Evolutionary conservation across 345 rosid species (phyloP), one percentile per base, ranked within the genome.

Genomic region (Corchorus capsularis): DNA sequence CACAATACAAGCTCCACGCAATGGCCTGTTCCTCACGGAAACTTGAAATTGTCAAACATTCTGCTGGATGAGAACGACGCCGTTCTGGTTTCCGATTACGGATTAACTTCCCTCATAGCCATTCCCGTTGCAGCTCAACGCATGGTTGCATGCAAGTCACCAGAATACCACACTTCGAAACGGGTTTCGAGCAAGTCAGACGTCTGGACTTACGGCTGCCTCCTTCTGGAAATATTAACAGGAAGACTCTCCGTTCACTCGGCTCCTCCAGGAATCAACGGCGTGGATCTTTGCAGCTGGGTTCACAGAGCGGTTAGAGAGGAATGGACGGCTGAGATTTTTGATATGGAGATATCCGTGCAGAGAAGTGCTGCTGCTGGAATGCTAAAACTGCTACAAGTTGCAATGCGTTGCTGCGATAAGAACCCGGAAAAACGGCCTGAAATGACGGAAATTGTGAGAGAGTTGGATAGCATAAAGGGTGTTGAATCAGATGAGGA

Each of bases 301-400:
- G 88, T 90, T 62, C 80, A 83, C 46, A 45, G 86, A 71, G 92
- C 94, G 0, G 87, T 87, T 7, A 84, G 89, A 55, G 94, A 90
- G 72, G 92, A 88, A 72, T 88, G 92, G 92, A 87, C 89, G 7
- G 87, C 84, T 0, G 92, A 88, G 88, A 85, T 90, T 37, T 83
- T 87, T 22, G 91, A 89, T 50, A 13, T 52, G 10, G 93, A 89
- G 81, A 80, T 89, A 64, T 73, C 86, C 0, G 80, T 54, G 35
- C 85, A 81, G 67, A 82, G 83, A 80, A 80, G 73, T 50, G 85
- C 84, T 1, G 52, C 49, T 66, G 73, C 69, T 4, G 87, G 86
- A 43, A 86, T 89, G 93, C 75, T 87, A 27, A 77, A 71, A 65
- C 79, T 86, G 66, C 82, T 89, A 64, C 83, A 84, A 57, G 59